Base-by-base conservation (phyloP, 2,329 filamentous ascomycete species). In the Ceratocystis eucalypticola region DNA sequence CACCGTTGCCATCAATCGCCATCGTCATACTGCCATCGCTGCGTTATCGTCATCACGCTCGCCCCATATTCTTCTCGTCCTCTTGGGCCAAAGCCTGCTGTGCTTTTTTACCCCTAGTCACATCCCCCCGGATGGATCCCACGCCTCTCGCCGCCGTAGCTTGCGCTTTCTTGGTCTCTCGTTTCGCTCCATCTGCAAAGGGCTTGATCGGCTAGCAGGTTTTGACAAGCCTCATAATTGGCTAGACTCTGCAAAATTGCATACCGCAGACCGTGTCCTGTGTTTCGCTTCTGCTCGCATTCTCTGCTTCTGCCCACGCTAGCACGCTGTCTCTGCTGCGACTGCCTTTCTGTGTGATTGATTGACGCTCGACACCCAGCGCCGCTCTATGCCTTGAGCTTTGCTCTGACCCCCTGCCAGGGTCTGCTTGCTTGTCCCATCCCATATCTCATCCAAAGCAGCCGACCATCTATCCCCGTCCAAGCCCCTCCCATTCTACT, bases 381-480 rank as follows among this genome's bases (percentile, higher is more conserved):
- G 53, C 12, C n/a, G 53, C 12, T 59, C 12, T 33, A 59, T 57
- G 28, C 55, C 33, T 59, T 33, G n/a, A 5, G 15, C 28, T 59
- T 37, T 64, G 62, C 55, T 64, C 66, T 61, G 48, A 61, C 66
- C 48, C 44, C 50, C 37, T 55, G 66, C 66, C 44, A 59, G 55
- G 55, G 46, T 65, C 55, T 33, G 17, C 25, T 53, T 53, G 48
- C 22, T 62, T 45, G 53, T 67, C 64, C 45, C 55, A 61, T 67
- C 64, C 45, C 55, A 62, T 50, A 48, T 69, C 64, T 41, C 65
- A 67, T 41, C 50, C 66, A 48, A 62, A 65, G 64, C 55, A 59
- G 28, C 28, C 55, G 55, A 59, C 15, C 55, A 15, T 37, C 17
- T 30, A 37, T 30, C 55, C 55, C 25, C 25, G n/a, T 48, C 63